phyloP scores from a whole-genome alignment of 1,284 basidiomycete genomes.

The Rhodotorula sp. region DNA sequence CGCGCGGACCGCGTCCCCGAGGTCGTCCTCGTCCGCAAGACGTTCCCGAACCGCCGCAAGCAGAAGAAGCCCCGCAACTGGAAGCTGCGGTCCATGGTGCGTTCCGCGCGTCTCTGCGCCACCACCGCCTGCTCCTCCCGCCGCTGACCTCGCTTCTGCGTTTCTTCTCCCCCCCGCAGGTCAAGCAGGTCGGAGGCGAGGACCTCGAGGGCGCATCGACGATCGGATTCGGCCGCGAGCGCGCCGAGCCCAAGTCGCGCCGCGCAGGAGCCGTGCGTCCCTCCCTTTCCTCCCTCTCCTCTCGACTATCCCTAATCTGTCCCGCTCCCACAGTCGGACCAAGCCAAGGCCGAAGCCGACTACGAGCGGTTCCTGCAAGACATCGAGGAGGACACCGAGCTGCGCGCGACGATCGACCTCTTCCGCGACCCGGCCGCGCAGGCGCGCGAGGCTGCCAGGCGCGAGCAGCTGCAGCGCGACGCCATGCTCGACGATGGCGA shows the following conservation, averaged over 20 bases:
- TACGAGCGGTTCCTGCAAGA: slow-evolving; percentile 96
- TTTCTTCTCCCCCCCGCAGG: not conserved
- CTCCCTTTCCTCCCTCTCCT: not conserved
- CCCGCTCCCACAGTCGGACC: slow-evolving; percentile 57
- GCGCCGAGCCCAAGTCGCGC: slow-evolving; percentile 41
- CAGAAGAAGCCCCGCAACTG: slow-evolving; percentile 81
- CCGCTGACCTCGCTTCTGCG: not conserved
- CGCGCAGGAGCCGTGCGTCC: slow-evolving; percentile 41
- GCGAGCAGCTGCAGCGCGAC: slow-evolving; percentile 65
- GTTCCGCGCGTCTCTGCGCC: not conserved
- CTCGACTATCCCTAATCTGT: not conserved
- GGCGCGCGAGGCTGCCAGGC: not conserved
- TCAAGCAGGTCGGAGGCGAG: slow-evolving; percentile 77
- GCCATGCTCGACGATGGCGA: slow-evolving; percentile 50
- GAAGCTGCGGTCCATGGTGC: slow-evolving; percentile 79
- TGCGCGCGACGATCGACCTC: slow-evolving; percentile 83
- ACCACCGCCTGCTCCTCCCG: not conserved
- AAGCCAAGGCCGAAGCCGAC: slow-evolving; percentile 91
- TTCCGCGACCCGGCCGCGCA: slow-evolving; percentile 67
- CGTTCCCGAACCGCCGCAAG: slow-evolving; percentile 91
- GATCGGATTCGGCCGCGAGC: slow-evolving; percentile 63
- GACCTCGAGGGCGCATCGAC: slow-evolving; percentile 40
- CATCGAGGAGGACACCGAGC: slow-evolving; percentile 93
- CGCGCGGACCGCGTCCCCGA: slow-evolving; percentile 72
- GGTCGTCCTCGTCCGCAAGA: slow-evolving; percentile 90